Conservation (phyloP, 2,329 filamentous ascomycete species). For the Coniochaeta ligniaria region DNA sequence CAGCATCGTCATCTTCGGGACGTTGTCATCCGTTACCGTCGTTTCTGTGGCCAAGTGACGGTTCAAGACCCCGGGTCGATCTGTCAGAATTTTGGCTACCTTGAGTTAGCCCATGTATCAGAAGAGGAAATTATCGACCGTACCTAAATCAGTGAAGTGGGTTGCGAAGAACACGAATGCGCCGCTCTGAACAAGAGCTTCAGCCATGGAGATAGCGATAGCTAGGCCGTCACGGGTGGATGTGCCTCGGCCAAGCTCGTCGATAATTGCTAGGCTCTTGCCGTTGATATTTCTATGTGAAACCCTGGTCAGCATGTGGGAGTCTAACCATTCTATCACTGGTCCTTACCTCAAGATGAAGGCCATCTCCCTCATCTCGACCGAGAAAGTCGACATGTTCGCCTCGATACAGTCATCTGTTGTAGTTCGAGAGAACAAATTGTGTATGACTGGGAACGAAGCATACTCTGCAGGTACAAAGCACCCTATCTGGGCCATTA, state of each 20-base stretch:
- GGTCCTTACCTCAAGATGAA: constrained; percentile 64
- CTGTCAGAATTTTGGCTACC: constrained; percentile 60
- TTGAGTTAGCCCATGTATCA: constrained; percentile 3
- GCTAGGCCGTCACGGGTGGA: constrained; percentile 82
- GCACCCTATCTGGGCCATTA: constrained; percentile 91
- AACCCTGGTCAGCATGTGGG: constrained; percentile 1
- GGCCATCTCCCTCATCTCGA: constrained; percentile 93
- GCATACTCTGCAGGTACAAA: constrained; percentile 87
- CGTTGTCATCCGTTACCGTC: constrained; percentile 42
- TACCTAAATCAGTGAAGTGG: constrained; percentile 74
- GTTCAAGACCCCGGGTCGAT: constrained; percentile 71
- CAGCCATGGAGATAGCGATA: constrained; percentile 84
- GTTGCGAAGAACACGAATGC: constrained; percentile 89
- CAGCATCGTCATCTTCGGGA: constrained; percentile 70
- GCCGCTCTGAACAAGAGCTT: constrained; percentile 73
- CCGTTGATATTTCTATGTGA: constrained; percentile 60
- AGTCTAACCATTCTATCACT: background rate
- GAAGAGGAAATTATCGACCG: constrained; percentile 7
- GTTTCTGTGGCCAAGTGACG: constrained; percentile 67
- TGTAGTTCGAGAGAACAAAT: constrained; percentile 81
- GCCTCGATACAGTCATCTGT: constrained; percentile 83
- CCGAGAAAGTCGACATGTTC: constrained; percentile 87
- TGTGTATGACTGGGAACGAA: constrained; percentile 69
- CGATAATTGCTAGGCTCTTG: constrained; percentile 74
- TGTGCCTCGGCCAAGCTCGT: constrained; percentile 88